These are phyloP conservation scores for Tricholoma hemisulphureum DNA, from an alignment of 768 basidiomycete genomes.

Conservation along the genomic window DNA sequence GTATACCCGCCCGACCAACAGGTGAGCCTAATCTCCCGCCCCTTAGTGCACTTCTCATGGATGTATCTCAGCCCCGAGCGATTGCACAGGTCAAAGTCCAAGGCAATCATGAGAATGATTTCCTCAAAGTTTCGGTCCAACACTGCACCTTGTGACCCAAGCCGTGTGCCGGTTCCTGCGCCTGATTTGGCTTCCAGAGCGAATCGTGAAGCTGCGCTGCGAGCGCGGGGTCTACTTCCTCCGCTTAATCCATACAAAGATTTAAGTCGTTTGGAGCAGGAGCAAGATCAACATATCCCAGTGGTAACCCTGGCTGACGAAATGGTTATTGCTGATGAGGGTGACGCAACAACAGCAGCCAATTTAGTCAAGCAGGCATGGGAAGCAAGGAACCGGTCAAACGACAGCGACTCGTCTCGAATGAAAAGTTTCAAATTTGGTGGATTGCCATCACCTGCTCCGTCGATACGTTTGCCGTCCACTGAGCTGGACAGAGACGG, in stretches of 20 bases:
- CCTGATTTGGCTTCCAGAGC: conserved; percentile 30
- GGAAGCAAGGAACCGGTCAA: conserved; percentile 40
- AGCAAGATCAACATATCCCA: conserved; percentile 37
- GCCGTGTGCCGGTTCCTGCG: conserved; percentile 14
- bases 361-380: conserved; percentile 53
- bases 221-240: conserved; percentile 59
- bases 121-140: conserved; percentile 31
- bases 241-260: conserved; percentile 41
- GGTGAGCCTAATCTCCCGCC: conserved; percentile 1
- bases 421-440: conserved; percentile 38
- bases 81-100: conserved; percentile 24
- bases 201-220: conserved; percentile 54
- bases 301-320: conserved; percentile 23
- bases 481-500: conserved; percentile 1
- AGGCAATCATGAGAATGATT: conserved; percentile 33
- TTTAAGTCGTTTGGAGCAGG: conserved; percentile 41
- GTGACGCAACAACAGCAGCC: conserved; percentile 39
- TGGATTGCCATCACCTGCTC: conserved; percentile 13
- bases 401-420: conserved; percentile 18
- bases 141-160: conserved; percentile 9
- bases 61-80: conserved; percentile 7
- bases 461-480: neutral
- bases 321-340: conserved; percentile 10
- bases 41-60: neutral
- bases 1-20: neutral